Base-by-base conservation (phyloP, 352 stramenopile genomes). In the Pythium brachiatum region DNA sequence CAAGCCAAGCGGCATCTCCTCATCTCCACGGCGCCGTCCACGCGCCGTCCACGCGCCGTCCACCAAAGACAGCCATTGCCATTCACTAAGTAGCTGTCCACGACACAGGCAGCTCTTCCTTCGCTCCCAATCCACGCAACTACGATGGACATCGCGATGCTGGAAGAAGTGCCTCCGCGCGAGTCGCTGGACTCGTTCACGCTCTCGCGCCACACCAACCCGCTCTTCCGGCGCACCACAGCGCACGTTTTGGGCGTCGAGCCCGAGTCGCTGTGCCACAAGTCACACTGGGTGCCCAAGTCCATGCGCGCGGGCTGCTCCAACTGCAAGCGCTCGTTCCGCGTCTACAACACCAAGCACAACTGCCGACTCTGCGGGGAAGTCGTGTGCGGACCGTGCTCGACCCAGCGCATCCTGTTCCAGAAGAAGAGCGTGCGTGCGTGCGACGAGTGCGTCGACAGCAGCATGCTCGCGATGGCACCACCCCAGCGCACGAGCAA, bases 351-450 rank as follows among this genome's bases (percentile, higher is more conserved):
- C 12, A 74, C 70, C 50, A 94, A 92, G 48, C 85, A 92, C 64
- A 78, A 94, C 62, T 94, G 85, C 60, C 81, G 85, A 1, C 73
- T 91, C 15, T 94, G 85, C 50, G 85, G 85, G 23, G 83, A 92
- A 55, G 73, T 94, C 44, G 85, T 92, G 26, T 94, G 85, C 62
- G 72, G 79, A 25, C 53, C 70, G 39, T 94, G 85, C 72, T 94
- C 85, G 31, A 82, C 67, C 56, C 82, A 86, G 60, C 79, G 83
- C 60, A 83, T 94, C 53, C 63, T 87, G 16, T 88, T 89, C 58
- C 72, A 83, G 65, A 81, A 72, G 44, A 92, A 92, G 62, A 86
- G 73, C 29, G 82, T 91, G 26, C 85, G 85, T 36, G 78, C 79
- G 9, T 94, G 85, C 58, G 83, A 92, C 66, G 75, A 88, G 63